Evolutionary conservation across 768 basidiomycete species (phyloP), one percentile per base, ranked within the genome.

Genomic region (Hortiboletus campestris): DNA sequence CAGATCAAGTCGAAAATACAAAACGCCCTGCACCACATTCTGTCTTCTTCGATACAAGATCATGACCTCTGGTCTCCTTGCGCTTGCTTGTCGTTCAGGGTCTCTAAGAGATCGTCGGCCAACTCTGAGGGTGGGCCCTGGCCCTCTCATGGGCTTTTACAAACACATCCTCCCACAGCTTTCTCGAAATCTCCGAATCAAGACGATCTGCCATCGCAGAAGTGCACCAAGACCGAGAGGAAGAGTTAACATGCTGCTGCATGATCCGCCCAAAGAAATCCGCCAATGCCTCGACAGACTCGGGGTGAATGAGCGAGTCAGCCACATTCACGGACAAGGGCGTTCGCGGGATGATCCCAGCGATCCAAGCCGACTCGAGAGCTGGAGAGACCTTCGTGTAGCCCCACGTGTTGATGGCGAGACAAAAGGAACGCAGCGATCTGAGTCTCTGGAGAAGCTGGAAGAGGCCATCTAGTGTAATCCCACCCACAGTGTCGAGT

Each of bases 91-190:
- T 31, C 19, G 16, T 20, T 38, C 28, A 50, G 22, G 28, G 19
- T 28, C 7, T 28, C 51, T 25, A 11, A 3, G 28, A 28, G 35
- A 22, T 31, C 35, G 6, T 46, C 19, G 6, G 31, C 9, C 13
- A 40, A 17, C 11, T 28, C 22, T 3, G 43, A 46, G 51, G 28
- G 14, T 35, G 20, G 1, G 34, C 20, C 38, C 16, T 34, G 10
- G 36, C 31, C 28, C 61, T 39, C 35, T 49, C 45, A 14, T 45
- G 45, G 1, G 63, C 56, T n/a, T 58, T 62, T 8, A 65, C 53
- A 17, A 62, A 65, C 35, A 64, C 63, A 10, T 62, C 60, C 19
- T 62, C 53, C 63, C 63, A 64, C 16, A 64, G 40, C 36, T 36
- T 49, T 10, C 22, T 62, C 38, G 36, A 49, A 17, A 49, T 50